Percentiles rank a stretch among this genome's conserved stretches.
These are phyloP conservation scores for Jasminum sambac DNA, from an alignment of 257 asterid species.

Conservation along the genomic window DNA sequence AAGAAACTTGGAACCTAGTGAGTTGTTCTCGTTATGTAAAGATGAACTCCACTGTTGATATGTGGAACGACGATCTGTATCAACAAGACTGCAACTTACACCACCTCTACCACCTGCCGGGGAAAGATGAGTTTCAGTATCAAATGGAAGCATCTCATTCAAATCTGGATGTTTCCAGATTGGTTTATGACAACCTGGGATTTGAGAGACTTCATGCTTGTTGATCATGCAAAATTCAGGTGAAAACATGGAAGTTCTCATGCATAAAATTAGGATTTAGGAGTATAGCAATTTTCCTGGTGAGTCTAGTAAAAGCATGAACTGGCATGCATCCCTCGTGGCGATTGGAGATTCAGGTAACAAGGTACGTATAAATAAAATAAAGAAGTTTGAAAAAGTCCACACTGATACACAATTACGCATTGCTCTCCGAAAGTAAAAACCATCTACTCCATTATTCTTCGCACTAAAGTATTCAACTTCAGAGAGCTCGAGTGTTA, in stretches of 20 bases:
- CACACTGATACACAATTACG: background rate
- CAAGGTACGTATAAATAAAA: background rate
- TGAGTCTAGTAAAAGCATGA: background rate
- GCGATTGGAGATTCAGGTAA: background rate
- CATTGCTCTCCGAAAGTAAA: background rate
- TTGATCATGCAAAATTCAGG: background rate
- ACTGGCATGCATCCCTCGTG: background rate
- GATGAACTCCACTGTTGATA: constrained; percentile 29
- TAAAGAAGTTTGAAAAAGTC: background rate
- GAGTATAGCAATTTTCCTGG: background rate
- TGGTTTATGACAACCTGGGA: background rate
- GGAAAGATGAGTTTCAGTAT: background rate
- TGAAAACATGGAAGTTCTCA: background rate
- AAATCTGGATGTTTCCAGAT: background rate
- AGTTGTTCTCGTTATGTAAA: constrained; percentile 3
- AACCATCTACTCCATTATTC: background rate
- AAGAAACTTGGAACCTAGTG: constrained; percentile 24
- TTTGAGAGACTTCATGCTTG: background rate
- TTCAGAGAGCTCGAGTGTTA: constrained; percentile 9
- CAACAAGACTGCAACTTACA: constrained; percentile 20
- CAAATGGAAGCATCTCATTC: background rate
- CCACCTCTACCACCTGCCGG: constrained; percentile 38
- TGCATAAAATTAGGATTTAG: background rate
- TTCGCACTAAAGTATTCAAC: background rate
- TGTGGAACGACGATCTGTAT: constrained; percentile 42